Conservation (phyloP, 306 rosid genomes). For the Gillenia trifoliata region DNA sequence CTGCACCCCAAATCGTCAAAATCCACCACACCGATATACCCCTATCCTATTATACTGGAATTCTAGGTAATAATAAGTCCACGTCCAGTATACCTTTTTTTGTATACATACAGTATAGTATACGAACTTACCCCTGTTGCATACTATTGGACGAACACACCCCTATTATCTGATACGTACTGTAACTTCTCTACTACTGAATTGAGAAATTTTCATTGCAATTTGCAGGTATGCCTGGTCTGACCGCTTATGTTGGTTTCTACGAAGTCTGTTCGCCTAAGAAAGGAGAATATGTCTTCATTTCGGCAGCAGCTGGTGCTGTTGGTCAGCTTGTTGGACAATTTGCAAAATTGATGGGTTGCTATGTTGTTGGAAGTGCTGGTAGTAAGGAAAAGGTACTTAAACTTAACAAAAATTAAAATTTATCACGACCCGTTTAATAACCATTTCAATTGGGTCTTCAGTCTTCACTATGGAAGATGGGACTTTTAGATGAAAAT, state of each 20-base stretch:
- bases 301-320: slow-evolving; percentile 27
- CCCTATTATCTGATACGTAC: too few relatives aligned
- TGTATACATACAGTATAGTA: too few relatives aligned
- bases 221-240: slow-evolving; percentile 19
- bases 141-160: too few relatives aligned
- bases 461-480: neutral
- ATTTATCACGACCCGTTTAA: neutral
- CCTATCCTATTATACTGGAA: slow-evolving; percentile 20
- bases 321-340: slow-evolving; percentile 5
- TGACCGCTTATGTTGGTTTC: slow-evolving; percentile 25
- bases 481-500: neutral
- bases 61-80: neutral
- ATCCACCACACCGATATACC: slow-evolving; percentile 35
- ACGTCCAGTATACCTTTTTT: neutral
- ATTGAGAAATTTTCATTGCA: too few relatives aligned
- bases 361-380: slow-evolving; percentile 26
- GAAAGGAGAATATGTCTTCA: slow-evolving; percentile 23
- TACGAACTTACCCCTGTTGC: too few relatives aligned
- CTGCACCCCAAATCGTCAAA: slow-evolving; percentile 11
- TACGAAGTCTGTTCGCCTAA: slow-evolving; percentile 21
- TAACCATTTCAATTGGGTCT: neutral
- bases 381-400: slow-evolving; percentile 14
- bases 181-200: too few relatives aligned
- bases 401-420: too few relatives aligned
- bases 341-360: slow-evolving; percentile 13